Percentiles rank a stretch among this genome's conserved stretches.
phyloP scores from a whole-genome alignment of 495 filamentous ascomycete genomes.

The Penicillium robsamsonii region DNA sequence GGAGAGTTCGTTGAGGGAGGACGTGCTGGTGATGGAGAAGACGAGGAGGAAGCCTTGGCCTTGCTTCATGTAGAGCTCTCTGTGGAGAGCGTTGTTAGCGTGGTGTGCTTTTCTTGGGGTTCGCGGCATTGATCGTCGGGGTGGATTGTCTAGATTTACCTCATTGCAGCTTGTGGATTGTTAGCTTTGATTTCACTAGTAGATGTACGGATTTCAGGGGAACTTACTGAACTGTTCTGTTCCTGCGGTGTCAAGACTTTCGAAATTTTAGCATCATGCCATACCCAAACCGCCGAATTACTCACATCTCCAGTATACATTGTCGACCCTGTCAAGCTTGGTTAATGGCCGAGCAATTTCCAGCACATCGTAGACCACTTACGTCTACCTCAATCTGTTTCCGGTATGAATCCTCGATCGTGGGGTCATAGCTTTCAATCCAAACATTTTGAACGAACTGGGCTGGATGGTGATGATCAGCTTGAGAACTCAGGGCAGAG shows the following conservation, averaged over 20 bases:
- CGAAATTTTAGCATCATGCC: constrained; percentile 6
- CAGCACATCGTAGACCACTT: constrained; percentile 36
- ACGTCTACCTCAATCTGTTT: constrained; percentile 96
- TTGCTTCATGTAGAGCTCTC: constrained; percentile 95
- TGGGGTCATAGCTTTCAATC: constrained; percentile 99
- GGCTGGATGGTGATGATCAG: constrained; percentile 50
- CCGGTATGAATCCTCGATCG: constrained; percentile 96
- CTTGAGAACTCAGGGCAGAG: constrained; percentile 11
- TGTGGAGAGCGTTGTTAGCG: constrained; percentile 32
- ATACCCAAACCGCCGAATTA: constrained; percentile 15
- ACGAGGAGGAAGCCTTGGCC: constrained; percentile 97
- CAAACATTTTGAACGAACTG: constrained; percentile 99
- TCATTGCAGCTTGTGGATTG: constrained; percentile 60
- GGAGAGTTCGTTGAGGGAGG: constrained; percentile 80
- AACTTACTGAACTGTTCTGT: constrained; percentile 96
- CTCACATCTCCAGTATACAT: constrained; percentile 94
- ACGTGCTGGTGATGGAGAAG: constrained; percentile 90
- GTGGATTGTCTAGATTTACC: constrained; percentile 44
- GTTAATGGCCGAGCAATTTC: constrained; percentile 23
- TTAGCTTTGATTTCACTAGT: constrained; percentile 28
- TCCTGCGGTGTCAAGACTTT: constrained; percentile 89
- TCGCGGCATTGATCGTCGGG: constrained; percentile 1
- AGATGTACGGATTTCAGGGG: constrained; percentile 17
- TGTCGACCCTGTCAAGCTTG: constrained; percentile 69
- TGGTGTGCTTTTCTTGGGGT: constrained; percentile 9